Percentiles rank a stretch among this genome's conserved stretches.
phyloP scores from a whole-genome alignment of 2,329 filamentous ascomycete species.

The Allantophomopsis lycopodina region DNA sequence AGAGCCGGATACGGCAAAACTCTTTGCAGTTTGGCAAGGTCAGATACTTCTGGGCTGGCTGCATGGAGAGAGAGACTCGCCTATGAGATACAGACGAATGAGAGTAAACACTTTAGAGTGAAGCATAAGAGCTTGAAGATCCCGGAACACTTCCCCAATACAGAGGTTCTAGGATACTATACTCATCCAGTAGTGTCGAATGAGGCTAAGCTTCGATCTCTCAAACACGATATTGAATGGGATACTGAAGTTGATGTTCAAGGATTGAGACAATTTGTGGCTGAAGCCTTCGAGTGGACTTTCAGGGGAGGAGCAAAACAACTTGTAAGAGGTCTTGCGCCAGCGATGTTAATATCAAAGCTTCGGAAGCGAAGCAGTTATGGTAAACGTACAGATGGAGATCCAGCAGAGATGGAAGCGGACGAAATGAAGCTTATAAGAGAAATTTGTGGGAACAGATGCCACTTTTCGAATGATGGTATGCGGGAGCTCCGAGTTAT shows the following conservation, averaged over 20 bases:
- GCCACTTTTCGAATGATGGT: conserved; percentile 61
- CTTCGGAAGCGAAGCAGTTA: conserved; percentile 25
- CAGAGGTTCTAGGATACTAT: conserved; percentile 73
- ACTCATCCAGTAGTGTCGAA: conserved; percentile 74
- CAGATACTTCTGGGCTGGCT: conserved; percentile 43
- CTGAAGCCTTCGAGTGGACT: conserved; percentile 77
- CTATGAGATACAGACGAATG: conserved; percentile 71
- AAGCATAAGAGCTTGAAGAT: conserved; percentile 64
- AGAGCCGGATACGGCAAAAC: conserved; percentile 73
- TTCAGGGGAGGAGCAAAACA: conserved; percentile 69
- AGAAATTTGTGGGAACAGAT: conserved; percentile 52
- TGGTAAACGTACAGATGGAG: conserved; percentile 21
- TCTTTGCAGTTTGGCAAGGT: conserved; percentile 50
- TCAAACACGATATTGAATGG: conserved; percentile 44
- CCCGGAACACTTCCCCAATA: conserved; percentile 68
- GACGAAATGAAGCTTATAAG: conserved; percentile 42
- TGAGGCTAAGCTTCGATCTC: conserved; percentile 34
- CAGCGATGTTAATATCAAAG: conserved; percentile 55
- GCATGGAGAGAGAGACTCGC: conserved; percentile 61
- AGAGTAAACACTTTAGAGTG: conserved; percentile 64
- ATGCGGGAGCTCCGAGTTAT: conserved; percentile 67
- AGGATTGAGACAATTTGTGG: conserved; percentile 59
- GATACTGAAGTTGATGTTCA: conserved; percentile 48
- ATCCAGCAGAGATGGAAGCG: conserved; percentile 23
- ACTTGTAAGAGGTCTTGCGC: conserved; percentile 68